Evolutionary conservation across 805 yeast genomes (phyloP).

Genomic region (Saccharomyces mikatae): DNA sequence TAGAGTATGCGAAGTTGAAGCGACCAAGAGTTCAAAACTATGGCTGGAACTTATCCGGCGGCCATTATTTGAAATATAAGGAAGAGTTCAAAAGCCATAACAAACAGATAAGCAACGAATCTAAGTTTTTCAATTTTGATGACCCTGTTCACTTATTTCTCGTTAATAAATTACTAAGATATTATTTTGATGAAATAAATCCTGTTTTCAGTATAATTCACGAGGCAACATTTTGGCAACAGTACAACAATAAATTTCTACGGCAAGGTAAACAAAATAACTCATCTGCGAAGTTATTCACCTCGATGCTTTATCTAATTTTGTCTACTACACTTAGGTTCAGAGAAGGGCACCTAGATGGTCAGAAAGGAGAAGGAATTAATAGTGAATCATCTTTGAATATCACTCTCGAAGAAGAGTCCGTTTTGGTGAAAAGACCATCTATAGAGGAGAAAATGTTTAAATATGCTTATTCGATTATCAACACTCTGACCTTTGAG

Average conservation of each 20-base stretch:
- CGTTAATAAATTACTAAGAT: slow-evolving; percentile 29
- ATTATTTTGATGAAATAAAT: slow-evolving; percentile 42
- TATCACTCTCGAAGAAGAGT: slow-evolving; percentile 11
- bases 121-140: slow-evolving; percentile 17
- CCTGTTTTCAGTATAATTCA: slow-evolving; percentile 47
- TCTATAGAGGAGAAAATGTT: slow-evolving; percentile 37
- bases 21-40: slow-evolving; percentile 53
- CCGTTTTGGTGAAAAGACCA: slow-evolving; percentile 7
- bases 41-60: slow-evolving; percentile 63
- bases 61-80: slow-evolving; percentile 38
- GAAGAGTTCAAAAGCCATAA: slow-evolving; percentile 19
- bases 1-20: slow-evolving; percentile 28
- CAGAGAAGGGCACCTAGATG: slow-evolving; percentile 31
- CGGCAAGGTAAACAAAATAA: slow-evolving; percentile 20
- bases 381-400: neutral
- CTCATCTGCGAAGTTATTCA: slow-evolving; percentile 38
- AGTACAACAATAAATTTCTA: slow-evolving; percentile 30
- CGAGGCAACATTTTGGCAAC: slow-evolving; percentile 46
- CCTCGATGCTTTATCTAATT: slow-evolving; percentile 43
- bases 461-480: slow-evolving; percentile 33
- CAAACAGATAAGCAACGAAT: neutral
- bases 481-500: slow-evolving; percentile 37
- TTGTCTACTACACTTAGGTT: slow-evolving; percentile 46
- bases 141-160: slow-evolving; percentile 16
- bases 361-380: neutral